Percentiles rank a stretch among this genome's conserved stretches.
Evolutionary conservation across 306 rosid species (phyloP).

Genomic region (Medicago lupulina): DNA sequence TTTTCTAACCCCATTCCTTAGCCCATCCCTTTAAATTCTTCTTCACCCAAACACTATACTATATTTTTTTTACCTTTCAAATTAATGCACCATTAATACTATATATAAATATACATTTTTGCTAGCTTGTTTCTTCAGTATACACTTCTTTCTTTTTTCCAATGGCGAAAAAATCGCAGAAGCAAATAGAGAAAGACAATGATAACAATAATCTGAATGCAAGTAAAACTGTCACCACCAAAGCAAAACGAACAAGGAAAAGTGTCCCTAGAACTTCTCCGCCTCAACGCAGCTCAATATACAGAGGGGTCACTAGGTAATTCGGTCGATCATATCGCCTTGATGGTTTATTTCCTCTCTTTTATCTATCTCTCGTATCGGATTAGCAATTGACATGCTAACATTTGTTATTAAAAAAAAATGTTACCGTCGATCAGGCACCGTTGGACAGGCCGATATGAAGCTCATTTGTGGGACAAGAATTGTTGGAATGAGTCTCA

Average conservation of each 20-base stretch:
- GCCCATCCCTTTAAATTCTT: constrained; percentile 42
- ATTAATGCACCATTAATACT: not conserved
- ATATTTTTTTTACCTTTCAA: not conserved
- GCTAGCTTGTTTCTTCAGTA: not conserved
- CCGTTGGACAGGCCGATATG: constrained; percentile 91
- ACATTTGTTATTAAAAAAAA: not conserved
- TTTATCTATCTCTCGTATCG: no score
- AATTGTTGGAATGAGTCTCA: constrained; percentile 93
- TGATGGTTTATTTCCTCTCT: no score
- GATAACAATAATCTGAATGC: constrained; percentile 20
- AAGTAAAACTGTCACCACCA: constrained; percentile 31
- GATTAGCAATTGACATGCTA: not conserved
- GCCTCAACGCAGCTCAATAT: constrained; percentile 76
- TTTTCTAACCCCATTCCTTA: constrained; percentile 33
- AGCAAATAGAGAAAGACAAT: constrained; percentile 46
- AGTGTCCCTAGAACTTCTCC: constrained; percentile 74
- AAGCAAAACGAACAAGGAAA: constrained; percentile 69
- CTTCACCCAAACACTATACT: constrained; percentile 12
- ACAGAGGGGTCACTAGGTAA: constrained; percentile 87
- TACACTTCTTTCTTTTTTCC: constrained; percentile 9
- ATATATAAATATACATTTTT: not conserved
- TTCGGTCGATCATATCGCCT: not conserved
- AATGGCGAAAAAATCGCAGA: constrained; percentile 60
- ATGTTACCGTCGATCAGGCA: constrained; percentile 36
- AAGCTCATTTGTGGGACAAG: constrained; percentile 98